Base-by-base conservation (phyloP, 2,329 filamentous ascomycete genomes). In the Phaeosphaeria sp. region DNA sequence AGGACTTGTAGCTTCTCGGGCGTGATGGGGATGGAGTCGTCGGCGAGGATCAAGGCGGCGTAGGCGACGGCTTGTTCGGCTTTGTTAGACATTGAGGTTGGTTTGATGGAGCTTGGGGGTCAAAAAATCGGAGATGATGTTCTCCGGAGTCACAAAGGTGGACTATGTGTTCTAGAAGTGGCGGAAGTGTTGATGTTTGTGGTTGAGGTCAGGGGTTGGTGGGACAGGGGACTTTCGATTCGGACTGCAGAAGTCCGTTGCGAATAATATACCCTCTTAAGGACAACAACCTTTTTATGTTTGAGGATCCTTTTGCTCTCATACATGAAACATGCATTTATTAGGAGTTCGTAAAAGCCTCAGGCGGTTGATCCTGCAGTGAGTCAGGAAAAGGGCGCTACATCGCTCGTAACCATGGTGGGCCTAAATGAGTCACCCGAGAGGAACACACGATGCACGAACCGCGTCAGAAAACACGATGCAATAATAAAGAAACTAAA, bases 21-120 rank as follows among this genome's bases (percentile, higher is more conserved):
- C 80, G 94, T 96, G 86, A 98, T 92, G 78, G 96, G 92, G 79
- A 98, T 83, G 84, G 89, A 90, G 76, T 97, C 94, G 88, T 99
- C 95, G 82, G 94, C 94, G 82, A 98, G 92, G 87, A 98, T 97
- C 83, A 99, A 90, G 82, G 94, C 92, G 80, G 95, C 95, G 88
- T 97, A 98, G 79, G 94, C 96, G 80, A 89, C 88, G 80, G 94
- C 94, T 82, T 56, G 64, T 45, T 72, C 69, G 21, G 66, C 59
- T n/a, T 63, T 54, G 53, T 53, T 56, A n/a, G 49, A 53, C 56
- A 58, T 64, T 25, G 33, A 53, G 33, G 48, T 44, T 36, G 11
- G 6, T 13, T 30, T 30, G 5, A 11, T 30, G 25, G 11, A 11
- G 25, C 11, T 6, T 30, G 25, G 11, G 25, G 5, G 25, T 30